These are phyloP conservation scores for Lachnellula hyalina DNA, from an alignment of 2,329 filamentous ascomycete genomes.

Conservation along the genomic window DNA sequence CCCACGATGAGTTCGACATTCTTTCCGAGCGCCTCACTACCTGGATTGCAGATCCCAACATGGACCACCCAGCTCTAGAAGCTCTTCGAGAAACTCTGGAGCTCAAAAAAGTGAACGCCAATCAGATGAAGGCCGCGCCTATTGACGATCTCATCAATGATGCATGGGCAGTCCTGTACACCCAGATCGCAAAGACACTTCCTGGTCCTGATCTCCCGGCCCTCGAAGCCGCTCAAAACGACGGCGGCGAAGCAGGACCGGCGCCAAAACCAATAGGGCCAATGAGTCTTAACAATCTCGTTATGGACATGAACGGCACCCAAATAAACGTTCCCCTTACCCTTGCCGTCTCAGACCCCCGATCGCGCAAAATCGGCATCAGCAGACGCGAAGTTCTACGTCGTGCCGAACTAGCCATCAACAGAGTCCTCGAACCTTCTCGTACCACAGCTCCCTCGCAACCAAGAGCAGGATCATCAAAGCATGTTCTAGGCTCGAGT, in stretches of 20 bases:
- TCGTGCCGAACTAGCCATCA: conserved; percentile 55
- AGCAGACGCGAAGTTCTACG: conserved; percentile 47
- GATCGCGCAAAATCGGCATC: conserved; percentile 26
- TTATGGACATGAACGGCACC: conserved; percentile 30
- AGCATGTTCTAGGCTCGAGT: conserved; percentile 32
- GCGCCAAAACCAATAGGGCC: conserved; percentile 19
- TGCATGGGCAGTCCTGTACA: conserved; percentile 74
- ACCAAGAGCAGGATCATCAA: conserved; percentile 34
- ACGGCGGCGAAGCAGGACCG: conserved; percentile 41
- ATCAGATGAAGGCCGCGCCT: conserved; percentile 74
- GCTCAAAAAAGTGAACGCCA: conserved; percentile 75
- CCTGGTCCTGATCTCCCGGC: conserved; percentile 34
- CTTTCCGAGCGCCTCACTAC: conserved; percentile 54
- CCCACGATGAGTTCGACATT: conserved; percentile 58
- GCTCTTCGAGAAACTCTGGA: conserved; percentile 62
- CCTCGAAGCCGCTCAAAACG: conserved; percentile 41
- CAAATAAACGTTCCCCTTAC: conserved; percentile 22
- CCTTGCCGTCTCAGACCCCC: conserved; percentile 20
- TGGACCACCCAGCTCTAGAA: conserved; percentile 48
- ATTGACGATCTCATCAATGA: conserved; percentile 96
- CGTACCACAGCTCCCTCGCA: conserved; percentile 33
- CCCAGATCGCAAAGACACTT: conserved; percentile 57
- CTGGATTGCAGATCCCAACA: conserved; percentile 48
- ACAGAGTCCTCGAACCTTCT: conserved; percentile 33
- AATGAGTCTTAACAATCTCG: conserved; percentile 30